These are phyloP conservation scores for Barnettozyma botsteinii DNA, from an alignment of 805 yeast genomes.

Conservation along the genomic window DNA sequence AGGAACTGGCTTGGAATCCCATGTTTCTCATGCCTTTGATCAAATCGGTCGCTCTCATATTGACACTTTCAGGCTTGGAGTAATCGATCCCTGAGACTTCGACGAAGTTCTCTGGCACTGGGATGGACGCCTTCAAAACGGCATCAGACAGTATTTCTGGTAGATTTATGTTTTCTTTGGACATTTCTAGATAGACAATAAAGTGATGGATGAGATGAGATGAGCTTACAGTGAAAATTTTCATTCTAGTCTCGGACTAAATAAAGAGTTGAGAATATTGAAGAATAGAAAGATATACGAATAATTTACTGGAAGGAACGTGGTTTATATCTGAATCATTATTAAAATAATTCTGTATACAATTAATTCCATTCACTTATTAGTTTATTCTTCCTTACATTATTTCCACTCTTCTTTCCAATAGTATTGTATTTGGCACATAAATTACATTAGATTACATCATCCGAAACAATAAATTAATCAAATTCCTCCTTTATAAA, in stretches of 20 bases:
- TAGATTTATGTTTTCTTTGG: constrained; percentile 34
- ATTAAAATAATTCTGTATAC: too few species aligned
- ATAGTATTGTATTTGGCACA: too few species aligned
- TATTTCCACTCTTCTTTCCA: too few species aligned
- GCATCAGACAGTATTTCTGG: constrained; percentile 87
- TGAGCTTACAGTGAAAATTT: neutral
- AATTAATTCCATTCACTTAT: too few species aligned
- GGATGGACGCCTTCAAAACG: constrained; percentile 75
- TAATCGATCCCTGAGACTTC: constrained; percentile 89
- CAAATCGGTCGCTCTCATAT: constrained; percentile 75
- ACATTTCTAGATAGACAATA: constrained; percentile 19
- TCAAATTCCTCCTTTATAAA: neutral
- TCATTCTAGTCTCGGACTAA: too few species aligned
- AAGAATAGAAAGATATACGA: too few species aligned
- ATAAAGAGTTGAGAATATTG: too few species aligned
- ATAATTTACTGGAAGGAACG: too few species aligned
- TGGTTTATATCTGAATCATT: too few species aligned
- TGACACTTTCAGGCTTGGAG: constrained; percentile 65
- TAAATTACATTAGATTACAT: neutral
- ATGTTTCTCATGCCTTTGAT: constrained; percentile 80
- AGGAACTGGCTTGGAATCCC: constrained; percentile 95
- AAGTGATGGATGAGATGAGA: neutral
- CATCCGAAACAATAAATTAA: neutral
- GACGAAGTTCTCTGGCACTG: constrained; percentile 75
- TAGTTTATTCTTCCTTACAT: too few species aligned